Conservation (phyloP, 2,329 filamentous ascomycete species). For the Ophiostoma triangulosporum region DNA sequence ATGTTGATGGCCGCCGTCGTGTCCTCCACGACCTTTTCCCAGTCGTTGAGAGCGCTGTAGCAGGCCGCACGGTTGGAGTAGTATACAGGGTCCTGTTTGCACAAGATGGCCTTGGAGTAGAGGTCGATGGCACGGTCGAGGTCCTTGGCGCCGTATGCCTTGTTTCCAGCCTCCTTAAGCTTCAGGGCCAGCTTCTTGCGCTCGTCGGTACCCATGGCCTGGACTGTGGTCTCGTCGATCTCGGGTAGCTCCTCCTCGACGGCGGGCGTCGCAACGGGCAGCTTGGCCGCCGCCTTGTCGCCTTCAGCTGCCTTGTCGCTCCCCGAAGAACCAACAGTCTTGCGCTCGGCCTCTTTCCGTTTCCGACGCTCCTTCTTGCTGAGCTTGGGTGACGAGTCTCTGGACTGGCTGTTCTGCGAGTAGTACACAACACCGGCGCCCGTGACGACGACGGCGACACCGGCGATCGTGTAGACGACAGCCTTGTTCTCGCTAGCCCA, state of each 20-base stretch:
- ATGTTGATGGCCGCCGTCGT: constrained; percentile 89
- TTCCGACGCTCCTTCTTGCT: constrained; percentile 85
- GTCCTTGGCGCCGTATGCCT: constrained; percentile 87
- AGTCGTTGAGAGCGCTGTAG: constrained; percentile 84
- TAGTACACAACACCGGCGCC: constrained; percentile 92
- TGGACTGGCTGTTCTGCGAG: constrained; percentile 40
- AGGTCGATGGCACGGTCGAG: constrained; percentile 89
- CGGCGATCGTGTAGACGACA: constrained; percentile 89
- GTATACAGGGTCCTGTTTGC: constrained; percentile 94
- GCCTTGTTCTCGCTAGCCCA: constrained; percentile 97
- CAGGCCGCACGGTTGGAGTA: constrained; percentile 98
- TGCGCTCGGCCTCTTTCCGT: constrained; percentile 62
- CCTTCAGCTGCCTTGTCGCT: constrained; percentile 15
- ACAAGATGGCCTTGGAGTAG: constrained; percentile 90
- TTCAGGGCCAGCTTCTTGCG: constrained; percentile 79
- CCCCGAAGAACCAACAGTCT: constrained; percentile 37
- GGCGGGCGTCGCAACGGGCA: constrained; percentile 34
- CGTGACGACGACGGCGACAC: constrained; percentile 81
- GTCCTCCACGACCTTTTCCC: constrained; percentile 94
- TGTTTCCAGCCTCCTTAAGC: constrained; percentile 91
- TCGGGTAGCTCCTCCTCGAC: constrained; percentile 56
- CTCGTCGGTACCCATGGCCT: constrained; percentile 44
- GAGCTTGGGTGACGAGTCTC: constrained; percentile 46
- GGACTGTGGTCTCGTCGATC: constrained; percentile 43
- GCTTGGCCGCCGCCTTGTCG: constrained; percentile 11